Evolutionary conservation across 2,329 filamentous ascomycete species (phyloP), one percentile per base, ranked within the genome.

Genomic region (Bertia moriformis): DNA sequence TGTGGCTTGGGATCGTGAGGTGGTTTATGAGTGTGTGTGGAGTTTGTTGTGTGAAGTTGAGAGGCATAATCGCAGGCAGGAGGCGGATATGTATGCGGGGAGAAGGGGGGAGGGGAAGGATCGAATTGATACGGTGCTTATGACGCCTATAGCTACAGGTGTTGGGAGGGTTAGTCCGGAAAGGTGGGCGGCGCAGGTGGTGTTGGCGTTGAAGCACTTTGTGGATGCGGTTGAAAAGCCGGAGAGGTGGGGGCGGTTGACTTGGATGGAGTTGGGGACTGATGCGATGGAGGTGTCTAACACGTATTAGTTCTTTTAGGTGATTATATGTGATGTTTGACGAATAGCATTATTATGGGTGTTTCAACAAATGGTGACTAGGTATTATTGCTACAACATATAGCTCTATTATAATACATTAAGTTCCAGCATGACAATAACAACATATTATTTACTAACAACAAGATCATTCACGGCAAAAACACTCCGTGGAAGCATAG

Each of bases 1-100:
- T 17, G 64, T 61, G 7, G 44, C 36, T 4, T 72, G 69, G 67
- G 62, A 72, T 46, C 53, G 59, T 2, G 69, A 72, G 48, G 55
- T 73, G 5, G 60, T 72, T 3, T 72, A 69, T 44, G 63, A 71
- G 48, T 68, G 66, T 51, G 48, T 69, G 0, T 72, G 68, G 69
- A 64, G 59, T 45, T 46, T 73, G 42, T 47, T 72, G 15, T 65
- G 61, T 45, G 56, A 62, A 14, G 43, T 71, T 1, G 65, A 70
- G 29, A 58, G 57, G 17, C 62, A 65, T 45, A 73, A 72, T 48
- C 51, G 56, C 4, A 44, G 45, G 15, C 33, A 38, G 4, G 41
- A 20, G 7, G 43, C 38, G 10, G 39, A 42, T 20, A 42, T 18
- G 18, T 40, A 32, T 4, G n/a, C n/a, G n/a, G n/a, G n/a, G n/a